Percentiles rank a stretch among this genome's conserved stretches.
These are phyloP conservation scores for Diversispora epigaea DNA, from an alignment of 192 early-diverging fungal genomes.

Conservation along the genomic window DNA sequence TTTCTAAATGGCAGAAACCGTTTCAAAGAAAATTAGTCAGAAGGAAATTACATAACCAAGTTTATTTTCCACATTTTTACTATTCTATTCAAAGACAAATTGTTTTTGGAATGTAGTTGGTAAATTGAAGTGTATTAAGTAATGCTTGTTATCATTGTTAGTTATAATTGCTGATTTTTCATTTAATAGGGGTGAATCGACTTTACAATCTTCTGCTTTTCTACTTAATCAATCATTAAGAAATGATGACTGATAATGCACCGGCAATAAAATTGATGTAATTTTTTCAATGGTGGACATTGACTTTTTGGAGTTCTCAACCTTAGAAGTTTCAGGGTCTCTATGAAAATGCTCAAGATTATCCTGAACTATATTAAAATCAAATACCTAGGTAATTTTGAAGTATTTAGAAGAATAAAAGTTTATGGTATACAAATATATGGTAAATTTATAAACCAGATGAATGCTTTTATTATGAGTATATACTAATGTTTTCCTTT, in stretches of 20 bases:
- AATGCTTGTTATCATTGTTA: neutral
- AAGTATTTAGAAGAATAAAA: slow-evolving; percentile 18
- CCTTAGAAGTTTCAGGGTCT: slow-evolving; percentile 24
- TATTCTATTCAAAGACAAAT: slow-evolving; percentile 20
- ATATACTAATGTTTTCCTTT: neutral
- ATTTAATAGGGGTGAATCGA: slow-evolving; percentile 16
- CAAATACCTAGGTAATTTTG: slow-evolving; percentile 19
- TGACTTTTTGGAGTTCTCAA: slow-evolving; percentile 3
- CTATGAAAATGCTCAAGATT: slow-evolving; percentile 25
- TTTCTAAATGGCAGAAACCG: slow-evolving; percentile 11
- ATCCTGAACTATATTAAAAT: slow-evolving; percentile 22
- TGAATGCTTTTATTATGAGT: neutral
- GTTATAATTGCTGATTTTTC: neutral
- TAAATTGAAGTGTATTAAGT: slow-evolving; percentile 18
- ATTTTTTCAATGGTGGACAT: slow-evolving; percentile 5
- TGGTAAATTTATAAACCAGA: slow-evolving; percentile 20
- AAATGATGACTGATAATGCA: slow-evolving; percentile 16
- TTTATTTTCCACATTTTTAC: slow-evolving; percentile 14
- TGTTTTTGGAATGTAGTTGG: slow-evolving; percentile 21
- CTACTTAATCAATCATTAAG: slow-evolving; percentile 12
- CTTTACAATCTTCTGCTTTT: slow-evolving; percentile 2
- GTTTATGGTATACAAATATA: slow-evolving; percentile 25
- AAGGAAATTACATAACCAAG: slow-evolving; percentile 12
- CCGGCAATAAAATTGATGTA: slow-evolving; percentile 21
- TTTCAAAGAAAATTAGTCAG: slow-evolving; percentile 10